phyloP scores from a whole-genome alignment of 805 yeast genomes.

The Kodamaea sagamina region DNA sequence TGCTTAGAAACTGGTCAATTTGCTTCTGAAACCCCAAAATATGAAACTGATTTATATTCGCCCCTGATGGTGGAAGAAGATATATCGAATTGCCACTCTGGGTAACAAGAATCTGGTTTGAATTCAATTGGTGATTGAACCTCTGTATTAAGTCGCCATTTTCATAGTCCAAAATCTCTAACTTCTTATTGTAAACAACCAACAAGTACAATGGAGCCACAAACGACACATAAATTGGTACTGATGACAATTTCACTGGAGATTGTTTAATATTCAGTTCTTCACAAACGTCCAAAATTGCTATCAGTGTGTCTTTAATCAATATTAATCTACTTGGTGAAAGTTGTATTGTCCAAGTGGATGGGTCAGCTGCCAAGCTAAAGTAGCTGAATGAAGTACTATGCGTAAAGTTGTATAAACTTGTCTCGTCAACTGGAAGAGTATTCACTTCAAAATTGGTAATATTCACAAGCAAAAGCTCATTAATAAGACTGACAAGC shows the following conservation, averaged over 20 bases:
- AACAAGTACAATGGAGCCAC: constrained; percentile 38
- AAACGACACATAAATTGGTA: constrained; percentile 29
- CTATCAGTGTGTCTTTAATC: constrained; percentile 37
- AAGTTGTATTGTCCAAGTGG: constrained; percentile 23
- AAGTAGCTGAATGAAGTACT: constrained; percentile 40
- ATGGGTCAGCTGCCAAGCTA: constrained; percentile 37
- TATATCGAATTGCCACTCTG: constrained; percentile 17
- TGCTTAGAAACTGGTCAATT: constrained; percentile 36
- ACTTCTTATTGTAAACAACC: constrained; percentile 30
- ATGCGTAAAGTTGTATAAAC: constrained; percentile 21
- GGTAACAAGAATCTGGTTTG: constrained; percentile 23
- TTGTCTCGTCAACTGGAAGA: constrained; percentile 23
- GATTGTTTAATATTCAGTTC: constrained; percentile 18
- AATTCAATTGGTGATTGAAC: constrained; percentile 33
- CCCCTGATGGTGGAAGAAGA: constrained; percentile 27
- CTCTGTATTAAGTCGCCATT: constrained; percentile 39
- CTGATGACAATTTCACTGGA: constrained; percentile 24
- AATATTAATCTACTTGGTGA: constrained; percentile 21
- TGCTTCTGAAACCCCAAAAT: constrained; percentile 33
- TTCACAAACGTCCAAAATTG: constrained; percentile 16
- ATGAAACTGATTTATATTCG: constrained; percentile 31
- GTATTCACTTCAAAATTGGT: constrained; percentile 18
- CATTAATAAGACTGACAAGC: constrained; percentile 27
- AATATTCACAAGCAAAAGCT: constrained; percentile 30
- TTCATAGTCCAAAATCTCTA: constrained; percentile 37